Conservation (phyloP, 176 grass and related monocot genomes). For the Ensete ventricosum region DNA sequence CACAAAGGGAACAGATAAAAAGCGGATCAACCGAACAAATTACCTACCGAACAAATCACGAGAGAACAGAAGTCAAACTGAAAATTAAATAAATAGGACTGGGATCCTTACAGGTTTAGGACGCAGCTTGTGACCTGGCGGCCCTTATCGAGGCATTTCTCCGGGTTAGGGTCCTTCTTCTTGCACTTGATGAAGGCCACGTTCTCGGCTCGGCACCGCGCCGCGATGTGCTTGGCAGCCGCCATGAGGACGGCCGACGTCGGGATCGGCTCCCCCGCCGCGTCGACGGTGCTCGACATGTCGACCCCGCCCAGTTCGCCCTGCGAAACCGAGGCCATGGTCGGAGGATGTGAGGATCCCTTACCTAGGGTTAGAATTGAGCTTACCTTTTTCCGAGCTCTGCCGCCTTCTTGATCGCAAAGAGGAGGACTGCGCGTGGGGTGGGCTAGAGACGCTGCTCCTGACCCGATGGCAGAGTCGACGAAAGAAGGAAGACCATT, state of each 20-base stretch:
- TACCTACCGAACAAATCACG: neutral
- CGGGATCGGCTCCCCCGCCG: too few relatives aligned
- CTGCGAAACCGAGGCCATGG: neutral
- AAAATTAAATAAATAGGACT: neutral
- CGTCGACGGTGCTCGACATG: neutral
- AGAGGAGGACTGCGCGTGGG: too few relatives aligned
- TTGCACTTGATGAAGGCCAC: neutral
- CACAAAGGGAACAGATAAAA: too few relatives aligned
- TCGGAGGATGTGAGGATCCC: neutral
- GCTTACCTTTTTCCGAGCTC: neutral
- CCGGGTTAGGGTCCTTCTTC: slow-evolving; percentile 1
- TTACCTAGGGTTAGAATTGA: neutral
- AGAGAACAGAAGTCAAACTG: neutral
- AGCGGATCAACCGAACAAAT: neutral
- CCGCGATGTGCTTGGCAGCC: neutral
- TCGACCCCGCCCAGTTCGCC: neutral
- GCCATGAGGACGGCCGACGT: neutral
- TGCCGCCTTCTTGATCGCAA: neutral
- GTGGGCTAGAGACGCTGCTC: too few relatives aligned
- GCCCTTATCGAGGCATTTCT: slow-evolving; percentile 6
- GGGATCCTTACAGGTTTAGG: neutral
- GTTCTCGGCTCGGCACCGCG: neutral
- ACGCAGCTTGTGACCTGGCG: neutral
- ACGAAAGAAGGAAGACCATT: too few relatives aligned
- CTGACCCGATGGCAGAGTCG: too few relatives aligned